A percentile compares a stretch with the other conserved stretches of the same genome.
Conservation (phyloP, 2,329 filamentous ascomycete genomes). For the Pseudogymnoascus destructans region DNA sequence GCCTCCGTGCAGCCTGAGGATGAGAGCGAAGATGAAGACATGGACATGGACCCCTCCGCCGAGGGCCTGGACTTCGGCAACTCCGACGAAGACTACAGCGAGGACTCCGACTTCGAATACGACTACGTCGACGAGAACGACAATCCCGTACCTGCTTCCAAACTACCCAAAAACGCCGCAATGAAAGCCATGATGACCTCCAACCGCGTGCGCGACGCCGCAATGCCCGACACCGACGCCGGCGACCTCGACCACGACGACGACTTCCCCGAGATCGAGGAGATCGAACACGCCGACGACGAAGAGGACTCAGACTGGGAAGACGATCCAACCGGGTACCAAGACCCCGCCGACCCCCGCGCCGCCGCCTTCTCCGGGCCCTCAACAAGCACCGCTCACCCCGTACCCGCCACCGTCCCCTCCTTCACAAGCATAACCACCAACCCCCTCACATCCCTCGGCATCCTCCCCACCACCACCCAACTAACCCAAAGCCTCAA, state of each 20-base stretch:
- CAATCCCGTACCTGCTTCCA: neutral
- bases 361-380: neutral
- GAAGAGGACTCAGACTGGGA: constrained; percentile 3
- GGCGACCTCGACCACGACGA: neutral
- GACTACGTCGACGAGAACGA: neutral
- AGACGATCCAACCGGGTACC: neutral
- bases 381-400: neutral
- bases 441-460: neutral
- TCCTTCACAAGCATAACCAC: neutral
- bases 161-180: neutral
- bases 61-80: neutral
- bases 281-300: neutral
- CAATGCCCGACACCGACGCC: neutral
- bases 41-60: neutral
- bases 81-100: constrained; percentile 6
- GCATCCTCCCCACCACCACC: neutral
- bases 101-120: neutral
- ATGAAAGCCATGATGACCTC: neutral
- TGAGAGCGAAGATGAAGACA: neutral
- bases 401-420: neutral
- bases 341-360: neutral
- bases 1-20: neutral
- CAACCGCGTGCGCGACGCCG: neutral
- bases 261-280: neutral
- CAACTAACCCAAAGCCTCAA: neutral